Base-by-base conservation (phyloP, 441 rosid genomes). In the Populus hybrid region DNA sequence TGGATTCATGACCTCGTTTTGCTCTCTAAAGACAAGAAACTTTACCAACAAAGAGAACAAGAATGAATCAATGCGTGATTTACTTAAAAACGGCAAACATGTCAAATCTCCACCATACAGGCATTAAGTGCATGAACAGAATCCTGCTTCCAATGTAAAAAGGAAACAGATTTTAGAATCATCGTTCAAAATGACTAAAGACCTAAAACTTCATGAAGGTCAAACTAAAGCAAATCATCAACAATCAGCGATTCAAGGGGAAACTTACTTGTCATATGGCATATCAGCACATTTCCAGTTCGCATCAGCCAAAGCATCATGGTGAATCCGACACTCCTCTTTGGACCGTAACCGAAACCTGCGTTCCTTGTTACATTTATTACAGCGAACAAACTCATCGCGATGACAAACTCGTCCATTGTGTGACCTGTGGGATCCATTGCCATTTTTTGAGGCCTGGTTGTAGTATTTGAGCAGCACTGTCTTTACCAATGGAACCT, bases 281-380 rank as follows among this genome's bases (percentile, higher is more conserved):
- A 86, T 86, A 78, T 93, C 97, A 79, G 97, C 83, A 85, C 99
- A 97, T 83, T 95, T 87, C 99, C 99, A 97, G 83, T 92, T 91
- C 42, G 82, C 84, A 87, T 90, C 95, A 11, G 89, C 91, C 86
- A 92, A 82, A 80, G 97, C 95, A 88, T 95, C 96, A 87, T 97
- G 99, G 87, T 97, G 92, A 80, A 91, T 71, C n/a, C 89, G 91
- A 73, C 99, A 97, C 82, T 97, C 99, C 78, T 97, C 99, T 87
- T 91, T 92, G 75, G 93, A 88, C 40, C 99, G 83, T 75, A 97
- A 81, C 42, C 98, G 91, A 80, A 97, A 95, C 86, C 99, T 87
- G 61, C 99, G 89, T 82, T 93, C 97, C 84, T 95, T 97, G 67
- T 86, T 85, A 80, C 99, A 97, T 73, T 80, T 86, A 66, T 84